A percentile compares a stretch with the other conserved stretches of the same genome.
phyloP scores from a whole-genome alignment of 768 basidiomycete genomes.

The Cantharellus anzutake region DNA sequence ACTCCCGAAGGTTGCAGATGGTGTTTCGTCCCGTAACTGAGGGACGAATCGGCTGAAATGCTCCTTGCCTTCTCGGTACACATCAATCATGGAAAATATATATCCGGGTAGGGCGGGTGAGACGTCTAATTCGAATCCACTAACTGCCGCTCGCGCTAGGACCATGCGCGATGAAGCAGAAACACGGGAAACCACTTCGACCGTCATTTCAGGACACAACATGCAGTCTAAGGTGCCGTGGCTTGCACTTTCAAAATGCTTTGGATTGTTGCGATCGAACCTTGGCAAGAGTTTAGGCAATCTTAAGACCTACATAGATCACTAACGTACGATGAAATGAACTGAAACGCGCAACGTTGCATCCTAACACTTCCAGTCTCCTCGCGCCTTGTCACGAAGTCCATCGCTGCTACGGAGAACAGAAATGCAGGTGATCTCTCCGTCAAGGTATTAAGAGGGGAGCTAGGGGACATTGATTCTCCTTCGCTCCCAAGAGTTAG shows the following conservation, averaged over 20 bases:
- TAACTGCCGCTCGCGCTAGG: conserved; percentile 49
- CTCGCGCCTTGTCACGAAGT: conserved; percentile 52
- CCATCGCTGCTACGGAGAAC: conserved; percentile 58
- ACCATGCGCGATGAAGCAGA: conserved; percentile 31
- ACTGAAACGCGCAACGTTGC: conserved; percentile 63
- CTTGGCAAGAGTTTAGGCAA: conserved; percentile 19
- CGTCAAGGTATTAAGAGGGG: not conserved
- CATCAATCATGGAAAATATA: conserved; percentile 65
- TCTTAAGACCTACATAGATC: not conserved
- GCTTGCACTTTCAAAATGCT: conserved; percentile 50
- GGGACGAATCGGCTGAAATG: conserved; percentile 41
- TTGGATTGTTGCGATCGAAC: conserved; percentile 53
- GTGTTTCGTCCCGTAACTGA: conserved; percentile 17
- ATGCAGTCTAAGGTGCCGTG: conserved; percentile 56
- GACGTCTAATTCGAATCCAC: conserved; percentile 69
- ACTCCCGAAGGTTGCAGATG: not conserved
- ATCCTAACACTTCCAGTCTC: conserved; percentile 64
- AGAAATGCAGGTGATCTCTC: conserved; percentile 53
- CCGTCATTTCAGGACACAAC: conserved; percentile 64
- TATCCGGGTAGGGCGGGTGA: conserved; percentile 65
- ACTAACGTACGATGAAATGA: conserved; percentile 47
- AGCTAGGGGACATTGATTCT: conserved; percentile 27
- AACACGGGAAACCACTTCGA: conserved; percentile 41
- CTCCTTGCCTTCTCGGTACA: conserved; percentile 66
- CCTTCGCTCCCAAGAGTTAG: conserved; percentile 30